Conservation (phyloP, 108 stramenopile species). For the Nitzschia sp. region DNA sequence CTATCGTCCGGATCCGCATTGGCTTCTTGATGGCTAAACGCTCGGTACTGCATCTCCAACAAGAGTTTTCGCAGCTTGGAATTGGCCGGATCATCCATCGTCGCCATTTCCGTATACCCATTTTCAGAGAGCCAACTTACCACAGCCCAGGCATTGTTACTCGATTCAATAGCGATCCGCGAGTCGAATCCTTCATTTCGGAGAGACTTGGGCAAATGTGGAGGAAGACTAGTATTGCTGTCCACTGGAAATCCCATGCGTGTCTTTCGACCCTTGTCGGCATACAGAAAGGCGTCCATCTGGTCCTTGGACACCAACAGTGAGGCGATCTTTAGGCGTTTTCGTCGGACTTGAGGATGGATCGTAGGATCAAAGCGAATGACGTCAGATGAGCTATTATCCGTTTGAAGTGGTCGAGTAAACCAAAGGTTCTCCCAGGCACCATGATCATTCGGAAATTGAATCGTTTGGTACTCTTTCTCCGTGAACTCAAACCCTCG, state of each 20-base stretch:
- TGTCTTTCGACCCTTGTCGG: constrained; percentile 8
- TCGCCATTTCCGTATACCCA: neutral
- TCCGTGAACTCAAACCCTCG: constrained; percentile 2
- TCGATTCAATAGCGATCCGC: neutral
- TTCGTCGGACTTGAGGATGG: neutral
- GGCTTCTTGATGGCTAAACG: neutral
- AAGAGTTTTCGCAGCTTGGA: neutral
- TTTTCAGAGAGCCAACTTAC: neutral
- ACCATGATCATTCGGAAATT: neutral
- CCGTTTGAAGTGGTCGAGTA: neutral
- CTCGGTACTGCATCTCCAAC: constrained; percentile 1
- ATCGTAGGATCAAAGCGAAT: constrained; percentile 1
- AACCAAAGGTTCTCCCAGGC: constrained; percentile 4
- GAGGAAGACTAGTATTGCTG: neutral
- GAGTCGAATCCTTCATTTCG: constrained; percentile 2
- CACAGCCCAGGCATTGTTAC: constrained; percentile 1
- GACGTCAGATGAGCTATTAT: neutral
- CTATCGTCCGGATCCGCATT: neutral
- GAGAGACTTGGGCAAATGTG: neutral
- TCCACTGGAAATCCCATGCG: neutral
- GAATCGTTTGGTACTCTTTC: neutral
- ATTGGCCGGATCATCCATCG: neutral
- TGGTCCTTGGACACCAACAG: neutral
- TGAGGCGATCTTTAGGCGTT: neutral
- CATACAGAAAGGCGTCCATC: constrained; percentile 3